These are phyloP conservation scores for Chrysosporium keratinophilum DNA, from an alignment of 2,329 filamentous ascomycete species.

Conservation along the genomic window DNA sequence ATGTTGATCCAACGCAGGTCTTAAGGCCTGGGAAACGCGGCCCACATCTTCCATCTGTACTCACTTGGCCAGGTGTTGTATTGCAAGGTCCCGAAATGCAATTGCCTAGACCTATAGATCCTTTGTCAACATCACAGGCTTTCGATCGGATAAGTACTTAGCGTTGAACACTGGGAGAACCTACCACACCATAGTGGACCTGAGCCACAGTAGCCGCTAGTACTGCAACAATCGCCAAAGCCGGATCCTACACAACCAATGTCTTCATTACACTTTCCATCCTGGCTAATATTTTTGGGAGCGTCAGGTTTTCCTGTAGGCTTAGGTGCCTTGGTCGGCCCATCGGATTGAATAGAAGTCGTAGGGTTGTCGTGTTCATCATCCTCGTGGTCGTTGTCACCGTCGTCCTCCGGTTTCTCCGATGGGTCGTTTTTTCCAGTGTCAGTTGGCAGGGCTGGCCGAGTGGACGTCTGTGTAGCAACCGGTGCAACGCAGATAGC, in stretches of 20 bases:
- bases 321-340: not conserved
- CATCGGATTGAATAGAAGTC: not conserved
- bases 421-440: not conserved
- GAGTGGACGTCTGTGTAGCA: not conserved
- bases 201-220: constrained; percentile 15
- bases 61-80: constrained; percentile 3
- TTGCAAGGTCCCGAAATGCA: constrained; percentile 16
- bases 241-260: constrained; percentile 14
- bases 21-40: constrained; percentile 13
- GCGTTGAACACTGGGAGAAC: not conserved
- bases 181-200: constrained; percentile 17
- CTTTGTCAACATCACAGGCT: not conserved
- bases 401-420: too few relatives aligned
- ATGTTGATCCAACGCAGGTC: constrained; percentile 14
- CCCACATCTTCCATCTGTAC: constrained; percentile 15
- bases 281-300: constrained; percentile 11
- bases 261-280: constrained; percentile 13
- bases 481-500: constrained; percentile 17
- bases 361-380: not conserved
- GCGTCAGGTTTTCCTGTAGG: not conserved
- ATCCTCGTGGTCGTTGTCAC: not conserved
- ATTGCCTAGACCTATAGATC: constrained; percentile 13
- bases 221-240: constrained; percentile 17
- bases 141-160: not conserved
- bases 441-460: not conserved